Conservation (phyloP, 176 grass and related monocot species). For the Carex littledalei region DNA sequence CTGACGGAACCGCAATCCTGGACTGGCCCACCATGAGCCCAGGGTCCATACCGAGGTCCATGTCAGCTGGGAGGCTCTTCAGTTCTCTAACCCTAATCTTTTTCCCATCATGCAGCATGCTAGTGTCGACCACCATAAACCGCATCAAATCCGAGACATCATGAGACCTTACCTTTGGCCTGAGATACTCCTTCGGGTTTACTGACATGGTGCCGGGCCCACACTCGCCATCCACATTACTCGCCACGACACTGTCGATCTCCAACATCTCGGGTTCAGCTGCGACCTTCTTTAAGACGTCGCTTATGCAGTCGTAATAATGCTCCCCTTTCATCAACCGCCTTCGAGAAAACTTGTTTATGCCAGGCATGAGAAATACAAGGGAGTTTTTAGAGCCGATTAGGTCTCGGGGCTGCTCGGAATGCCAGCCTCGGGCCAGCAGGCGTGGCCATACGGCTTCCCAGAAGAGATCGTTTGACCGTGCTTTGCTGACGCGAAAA, state of each 20-base stretch:
- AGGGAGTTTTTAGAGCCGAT: constrained; percentile 57
- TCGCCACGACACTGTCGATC: constrained; percentile 37
- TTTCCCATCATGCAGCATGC: constrained; percentile 55
- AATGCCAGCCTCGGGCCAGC: constrained; percentile 91
- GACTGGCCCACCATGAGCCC: constrained; percentile 22
- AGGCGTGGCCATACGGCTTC: constrained; percentile 96
- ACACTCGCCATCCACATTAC: constrained; percentile 27
- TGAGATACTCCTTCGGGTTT: constrained; percentile 21
- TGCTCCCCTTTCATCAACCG: constrained; percentile 68
- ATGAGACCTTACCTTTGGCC: constrained; percentile 17
- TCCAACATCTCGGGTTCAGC: constrained; percentile 67
- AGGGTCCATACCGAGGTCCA: constrained; percentile 30
- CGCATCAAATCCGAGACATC: constrained; percentile 48
- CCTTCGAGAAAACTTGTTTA: constrained; percentile 81
- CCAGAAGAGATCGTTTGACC: constrained; percentile 94
- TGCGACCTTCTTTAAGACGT: constrained; percentile 72
- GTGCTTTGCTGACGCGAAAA: constrained; percentile 88
- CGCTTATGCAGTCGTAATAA: constrained; percentile 89
- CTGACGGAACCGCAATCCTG: constrained; percentile 39
- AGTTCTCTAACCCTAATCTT: constrained; percentile 58
- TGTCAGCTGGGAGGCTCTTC: constrained; percentile 64
- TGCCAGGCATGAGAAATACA: constrained; percentile 57
- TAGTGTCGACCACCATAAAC: constrained; percentile 95
- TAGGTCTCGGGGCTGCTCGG: constrained; percentile 79
- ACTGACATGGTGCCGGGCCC: constrained; percentile 32